These are phyloP conservation scores for Aspergillus carlsbadensis DNA, from an alignment of 495 filamentous ascomycete genomes.

Conservation along the genomic window DNA sequence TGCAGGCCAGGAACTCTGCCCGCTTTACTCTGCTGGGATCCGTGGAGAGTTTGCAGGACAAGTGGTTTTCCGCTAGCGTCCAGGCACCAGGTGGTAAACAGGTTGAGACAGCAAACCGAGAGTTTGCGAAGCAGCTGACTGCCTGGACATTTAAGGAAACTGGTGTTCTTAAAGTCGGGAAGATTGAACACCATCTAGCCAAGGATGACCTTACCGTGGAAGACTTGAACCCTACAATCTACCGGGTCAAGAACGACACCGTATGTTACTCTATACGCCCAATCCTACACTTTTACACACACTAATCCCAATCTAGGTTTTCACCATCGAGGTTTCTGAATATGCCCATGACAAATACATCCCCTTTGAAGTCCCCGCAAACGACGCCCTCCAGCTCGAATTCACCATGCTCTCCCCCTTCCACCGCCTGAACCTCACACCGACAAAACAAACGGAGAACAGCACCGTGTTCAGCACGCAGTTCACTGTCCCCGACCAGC, in stretches of 20 bases:
- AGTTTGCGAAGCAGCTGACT: slow-evolving; percentile 79
- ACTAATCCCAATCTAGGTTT: slow-evolving; percentile 56
- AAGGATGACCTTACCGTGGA: slow-evolving; percentile 37
- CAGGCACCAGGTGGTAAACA: slow-evolving; percentile 57
- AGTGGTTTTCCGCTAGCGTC: slow-evolving; percentile 86
- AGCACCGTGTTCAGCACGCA: slow-evolving; percentile 70
- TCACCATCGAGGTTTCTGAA: slow-evolving; percentile 84
- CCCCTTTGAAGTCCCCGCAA: slow-evolving; percentile 67
- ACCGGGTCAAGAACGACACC: slow-evolving; percentile 95
- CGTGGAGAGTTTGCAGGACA: slow-evolving; percentile 80
- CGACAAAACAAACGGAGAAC: slow-evolving; percentile 56
- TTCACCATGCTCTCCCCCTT: slow-evolving; percentile 99
- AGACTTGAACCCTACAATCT: slow-evolving; percentile 79
- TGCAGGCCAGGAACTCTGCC: slow-evolving; percentile 92
- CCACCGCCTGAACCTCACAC: slow-evolving; percentile 79
- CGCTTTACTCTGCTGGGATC: slow-evolving; percentile 85
- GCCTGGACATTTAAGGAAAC: slow-evolving; percentile 93
- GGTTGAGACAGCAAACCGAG: slow-evolving; percentile 69
- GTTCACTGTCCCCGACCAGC: slow-evolving; percentile 89
- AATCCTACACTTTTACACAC: too few relatives aligned
- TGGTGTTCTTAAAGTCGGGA: slow-evolving; percentile 83
- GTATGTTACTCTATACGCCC: slow-evolving; percentile 55
- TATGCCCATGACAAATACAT: slow-evolving; percentile 66
- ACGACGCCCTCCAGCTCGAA: slow-evolving; percentile 84
- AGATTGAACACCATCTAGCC: slow-evolving; percentile 74